Base-by-base conservation (phyloP, 2,329 filamentous ascomycete species). In the Fusarium poae region DNA sequence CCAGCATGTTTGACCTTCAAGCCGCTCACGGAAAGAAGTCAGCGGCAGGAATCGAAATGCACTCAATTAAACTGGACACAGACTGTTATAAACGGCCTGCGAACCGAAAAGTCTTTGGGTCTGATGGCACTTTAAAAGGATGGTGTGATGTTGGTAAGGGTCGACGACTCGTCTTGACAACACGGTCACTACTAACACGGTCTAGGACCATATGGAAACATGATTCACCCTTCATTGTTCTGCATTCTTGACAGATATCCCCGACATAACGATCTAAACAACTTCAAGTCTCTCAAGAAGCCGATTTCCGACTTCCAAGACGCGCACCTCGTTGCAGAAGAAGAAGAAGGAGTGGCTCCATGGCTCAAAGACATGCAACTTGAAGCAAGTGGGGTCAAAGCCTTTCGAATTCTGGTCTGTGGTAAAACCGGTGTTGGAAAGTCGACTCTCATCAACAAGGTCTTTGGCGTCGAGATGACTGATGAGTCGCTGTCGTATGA, bases 361-460 rank as follows among this genome's bases (percentile, higher is more conserved):
- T 74, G 72, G 72, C 67, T 74, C 8, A 54, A 42, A 6, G 72
- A 62, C 8, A 69, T 74, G 57, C 64, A 74, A 2, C 48, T 74
- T 2, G 53, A 72, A 45, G 72, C 68, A 13, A 74, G 72, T 34
- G 69, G 69, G 2, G 72, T 74, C 3, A 74, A 72, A 21, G 72
- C 72, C 9, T 74, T 74, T 13, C 62, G 72, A 44, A 74, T 74
- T 1, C 20, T 74, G 2, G 72, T 74, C 0, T 74, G 72, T 1
- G 72, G 72, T 3, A 74, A 74, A 29, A 74, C 72, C 5, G 72
- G 72, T 1, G 72, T 74, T 0, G 72, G 72, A 1, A 74, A 74
- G 5, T 74, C 72, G n/a, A 74, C 72, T 0, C 25, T 74, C n/a
- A 74, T 74, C 42, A 74, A 74, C 50, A 74, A 72, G 16, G 72